Evolutionary conservation across 1,284 basidiomycete species (phyloP).

Genomic region (Heterobasidion occidentale): DNA sequence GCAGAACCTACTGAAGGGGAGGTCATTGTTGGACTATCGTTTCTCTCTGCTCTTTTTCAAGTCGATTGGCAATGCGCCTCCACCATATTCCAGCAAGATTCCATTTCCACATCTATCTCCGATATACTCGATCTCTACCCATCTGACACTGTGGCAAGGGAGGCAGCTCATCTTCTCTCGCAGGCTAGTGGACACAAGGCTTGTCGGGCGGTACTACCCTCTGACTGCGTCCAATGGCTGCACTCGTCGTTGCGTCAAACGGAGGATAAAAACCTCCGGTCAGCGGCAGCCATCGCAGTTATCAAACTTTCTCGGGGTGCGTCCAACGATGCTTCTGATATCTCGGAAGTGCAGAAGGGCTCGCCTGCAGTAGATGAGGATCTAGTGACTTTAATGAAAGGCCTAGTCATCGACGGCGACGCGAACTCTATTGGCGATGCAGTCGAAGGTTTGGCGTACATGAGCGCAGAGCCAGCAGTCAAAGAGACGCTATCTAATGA

Average conservation of each 20-base stretch:
- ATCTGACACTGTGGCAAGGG: constrained; percentile 36
- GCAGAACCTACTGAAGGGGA: constrained; percentile 45
- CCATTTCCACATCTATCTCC: constrained; percentile 50
- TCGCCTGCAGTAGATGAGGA: constrained; percentile 30
- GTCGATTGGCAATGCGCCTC: constrained; percentile 62
- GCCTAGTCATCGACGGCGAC: constrained; percentile 37
- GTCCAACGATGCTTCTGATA: constrained; percentile 34
- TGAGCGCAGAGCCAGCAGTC: constrained; percentile 57
- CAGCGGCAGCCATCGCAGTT: constrained; percentile 65
- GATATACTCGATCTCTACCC: constrained; percentile 60
- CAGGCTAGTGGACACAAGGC: constrained; percentile 68
- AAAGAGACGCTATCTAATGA: constrained; percentile 60
- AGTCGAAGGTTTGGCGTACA: constrained; percentile 79
- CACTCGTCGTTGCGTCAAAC: constrained; percentile 43
- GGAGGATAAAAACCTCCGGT: constrained; percentile 39
- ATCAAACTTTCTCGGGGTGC: constrained; percentile 68
- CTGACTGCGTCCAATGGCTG: constrained; percentile 56
- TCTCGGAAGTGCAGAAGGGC: constrained; percentile 22
- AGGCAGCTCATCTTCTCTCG: constrained; percentile 62
- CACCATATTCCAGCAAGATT: constrained; percentile 53
- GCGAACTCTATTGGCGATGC: constrained; percentile 47
- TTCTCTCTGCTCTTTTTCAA: constrained; percentile 69
- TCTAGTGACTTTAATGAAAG: constrained; percentile 50
- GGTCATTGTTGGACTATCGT: constrained; percentile 46
- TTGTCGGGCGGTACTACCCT: constrained; percentile 54